Conservation (phyloP, 176 grass and related monocot species). For the Metroxylon sagu region DNA sequence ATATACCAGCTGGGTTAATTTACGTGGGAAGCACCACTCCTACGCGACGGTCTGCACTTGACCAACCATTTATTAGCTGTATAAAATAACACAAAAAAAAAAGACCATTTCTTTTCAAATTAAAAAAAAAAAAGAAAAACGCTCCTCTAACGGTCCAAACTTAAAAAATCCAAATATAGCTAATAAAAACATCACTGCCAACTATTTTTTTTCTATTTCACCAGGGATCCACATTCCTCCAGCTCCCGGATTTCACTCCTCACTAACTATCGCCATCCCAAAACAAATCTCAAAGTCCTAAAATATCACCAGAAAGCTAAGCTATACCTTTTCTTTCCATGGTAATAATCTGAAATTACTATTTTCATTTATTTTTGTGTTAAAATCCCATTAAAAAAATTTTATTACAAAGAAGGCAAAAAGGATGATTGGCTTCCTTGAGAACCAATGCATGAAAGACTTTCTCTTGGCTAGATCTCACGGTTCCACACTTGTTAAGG, state of each 20-base stretch:
- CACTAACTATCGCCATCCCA: background rate
- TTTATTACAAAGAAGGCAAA: too few species aligned
- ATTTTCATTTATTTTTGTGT: conserved; percentile 2
- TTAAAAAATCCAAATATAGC: conserved; percentile 23
- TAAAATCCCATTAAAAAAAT: background rate
- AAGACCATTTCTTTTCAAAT: background rate
- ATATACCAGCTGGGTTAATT: conserved; percentile 8
- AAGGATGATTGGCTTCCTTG: too few species aligned
- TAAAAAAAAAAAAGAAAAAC: conserved; percentile 1
- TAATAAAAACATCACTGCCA: conserved; percentile 7
- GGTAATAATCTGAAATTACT: background rate
- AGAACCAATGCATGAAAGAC: too few species aligned
- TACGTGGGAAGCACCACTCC: conserved; percentile 16
- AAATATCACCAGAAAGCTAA: too few species aligned
- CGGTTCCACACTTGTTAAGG: background rate
- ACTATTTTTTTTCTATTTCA: conserved; percentile 20
- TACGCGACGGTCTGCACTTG: conserved; percentile 27
- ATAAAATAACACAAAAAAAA: background rate
- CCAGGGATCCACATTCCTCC: conserved; percentile 14
- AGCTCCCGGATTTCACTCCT: background rate
- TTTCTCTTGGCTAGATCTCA: too few species aligned
- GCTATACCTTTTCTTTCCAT: too few species aligned
- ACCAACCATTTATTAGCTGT: conserved; percentile 5
- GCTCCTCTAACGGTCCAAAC: conserved; percentile 19
- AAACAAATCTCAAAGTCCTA: too few species aligned